These are phyloP conservation scores for Phytophthora foliorum DNA, from an alignment of 352 stramenopile genomes.

Conservation along the genomic window DNA sequence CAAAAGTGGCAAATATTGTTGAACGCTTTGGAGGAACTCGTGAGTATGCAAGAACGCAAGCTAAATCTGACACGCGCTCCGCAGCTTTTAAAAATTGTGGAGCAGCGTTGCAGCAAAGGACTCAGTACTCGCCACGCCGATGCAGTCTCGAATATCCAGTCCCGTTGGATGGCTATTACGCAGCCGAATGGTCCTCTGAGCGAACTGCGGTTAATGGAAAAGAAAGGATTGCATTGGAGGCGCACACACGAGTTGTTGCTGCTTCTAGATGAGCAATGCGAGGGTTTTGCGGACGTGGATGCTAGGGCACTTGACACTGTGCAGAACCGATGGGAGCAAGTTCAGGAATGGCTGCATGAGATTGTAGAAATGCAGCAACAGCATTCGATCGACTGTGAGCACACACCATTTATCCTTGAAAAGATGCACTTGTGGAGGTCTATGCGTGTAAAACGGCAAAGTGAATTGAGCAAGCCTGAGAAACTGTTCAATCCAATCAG, in stretches of 20 bases:
- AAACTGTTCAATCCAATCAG: conserved; percentile 17
- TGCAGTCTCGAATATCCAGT: conserved; percentile 72
- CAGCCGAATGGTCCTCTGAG: conserved; percentile 64
- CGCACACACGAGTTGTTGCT: conserved; percentile 76
- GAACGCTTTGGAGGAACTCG: conserved; percentile 62
- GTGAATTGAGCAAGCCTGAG: conserved; percentile 16
- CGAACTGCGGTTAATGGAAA: conserved; percentile 74
- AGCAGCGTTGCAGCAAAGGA: conserved; percentile 63
- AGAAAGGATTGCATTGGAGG: conserved; percentile 75
- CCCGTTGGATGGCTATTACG: conserved; percentile 81
- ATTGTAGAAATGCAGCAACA: conserved; percentile 67
- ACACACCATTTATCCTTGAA: conserved; percentile 73
- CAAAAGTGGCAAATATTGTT: conserved; percentile 63
- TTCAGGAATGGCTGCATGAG: conserved; percentile 74
- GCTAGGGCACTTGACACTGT: conserved; percentile 58
- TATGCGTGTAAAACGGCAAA: not conserved
- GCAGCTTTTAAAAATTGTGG: conserved; percentile 59
- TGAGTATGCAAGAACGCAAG: conserved; percentile 66
- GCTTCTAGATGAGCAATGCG: conserved; percentile 76
- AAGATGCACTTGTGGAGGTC: conserved; percentile 67
- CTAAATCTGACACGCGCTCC: conserved; percentile 68
- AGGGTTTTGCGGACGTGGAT: conserved; percentile 72
- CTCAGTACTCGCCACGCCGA: conserved; percentile 64
- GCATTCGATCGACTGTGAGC: conserved; percentile 74
- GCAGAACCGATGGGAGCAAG: conserved; percentile 63